Evolutionary conservation across 768 basidiomycete genomes (phyloP).

Genomic region (Gymnopilus dilepis): DNA sequence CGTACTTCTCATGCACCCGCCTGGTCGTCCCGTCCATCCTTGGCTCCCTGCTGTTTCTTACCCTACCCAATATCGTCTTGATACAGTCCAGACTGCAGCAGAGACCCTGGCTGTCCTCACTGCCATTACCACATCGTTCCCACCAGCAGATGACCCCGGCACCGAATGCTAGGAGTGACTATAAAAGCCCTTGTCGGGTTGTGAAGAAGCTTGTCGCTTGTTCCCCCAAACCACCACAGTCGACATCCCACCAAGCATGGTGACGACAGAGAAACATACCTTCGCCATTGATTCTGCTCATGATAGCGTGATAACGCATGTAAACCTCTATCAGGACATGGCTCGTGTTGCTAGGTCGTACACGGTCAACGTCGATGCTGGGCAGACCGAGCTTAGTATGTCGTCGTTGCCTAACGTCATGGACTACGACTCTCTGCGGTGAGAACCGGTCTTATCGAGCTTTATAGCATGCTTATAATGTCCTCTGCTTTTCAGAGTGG

Average conservation of each 20-base stretch:
- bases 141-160: neutral
- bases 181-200: neutral
- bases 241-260: slow-evolving; percentile 6
- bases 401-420: slow-evolving; percentile 39
- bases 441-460: neutral
- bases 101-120: no score
- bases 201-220: neutral
- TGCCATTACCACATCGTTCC: neutral
- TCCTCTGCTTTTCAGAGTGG: slow-evolving; percentile 35
- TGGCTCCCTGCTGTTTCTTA: no score
- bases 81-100: no score
- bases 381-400: slow-evolving; percentile 43
- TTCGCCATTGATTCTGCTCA: slow-evolving; percentile 23
- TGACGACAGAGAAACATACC: neutral
- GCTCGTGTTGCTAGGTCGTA: slow-evolving; percentile 39
- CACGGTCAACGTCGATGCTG: slow-evolving; percentile 35
- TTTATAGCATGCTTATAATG: neutral
- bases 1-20: no score
- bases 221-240: neutral
- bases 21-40: no score
- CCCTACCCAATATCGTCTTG: no score
- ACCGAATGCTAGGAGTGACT: neutral
- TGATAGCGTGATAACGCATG: slow-evolving; percentile 34
- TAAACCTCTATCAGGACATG: slow-evolving; percentile 35
- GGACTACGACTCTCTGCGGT: slow-evolving; percentile 43